Conservation (phyloP, 805 yeast species). For the Jamesozyma jinghongensis region DNA sequence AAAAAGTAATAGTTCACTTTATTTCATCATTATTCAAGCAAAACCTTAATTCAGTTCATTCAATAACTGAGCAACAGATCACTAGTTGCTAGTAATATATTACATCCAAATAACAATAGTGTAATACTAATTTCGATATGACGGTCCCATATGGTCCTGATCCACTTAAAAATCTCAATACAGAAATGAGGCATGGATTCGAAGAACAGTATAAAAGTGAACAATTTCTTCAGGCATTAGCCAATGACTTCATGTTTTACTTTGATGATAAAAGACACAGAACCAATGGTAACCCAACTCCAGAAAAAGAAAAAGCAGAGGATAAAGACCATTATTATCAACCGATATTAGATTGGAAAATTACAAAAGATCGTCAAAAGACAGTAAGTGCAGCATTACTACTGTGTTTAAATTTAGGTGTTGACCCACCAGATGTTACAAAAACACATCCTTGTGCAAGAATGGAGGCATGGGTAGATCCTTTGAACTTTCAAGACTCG, state of each 20-base stretch:
- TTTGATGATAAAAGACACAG: constrained; percentile 88
- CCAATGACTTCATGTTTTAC: constrained; percentile 68
- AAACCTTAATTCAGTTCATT: too few relatives aligned
- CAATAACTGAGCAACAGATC: too few relatives aligned
- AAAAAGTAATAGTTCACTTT: too few relatives aligned
- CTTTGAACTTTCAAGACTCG: constrained; percentile 68
- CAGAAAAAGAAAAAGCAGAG: constrained; percentile 41
- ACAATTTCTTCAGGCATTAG: constrained; percentile 45
- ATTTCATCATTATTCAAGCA: too few relatives aligned
- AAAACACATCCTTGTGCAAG: constrained; percentile 91
- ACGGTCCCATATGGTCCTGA: constrained; percentile 27
- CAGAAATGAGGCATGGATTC: constrained; percentile 59
- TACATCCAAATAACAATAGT: too few relatives aligned
- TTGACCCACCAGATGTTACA: constrained; percentile 93
- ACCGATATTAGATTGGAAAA: constrained; percentile 83
- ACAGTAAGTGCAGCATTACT: constrained; percentile 91
- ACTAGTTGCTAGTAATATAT: too few relatives aligned
- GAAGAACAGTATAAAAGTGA: constrained; percentile 45
- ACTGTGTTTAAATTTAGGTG: constrained; percentile 84
- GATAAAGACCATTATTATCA: constrained; percentile 46
- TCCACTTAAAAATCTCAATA: constrained; percentile 42
- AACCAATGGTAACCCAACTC: constrained; percentile 75
- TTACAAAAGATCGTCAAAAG: constrained; percentile 80
- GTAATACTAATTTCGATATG: constrained; percentile 9
- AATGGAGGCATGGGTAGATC: constrained; percentile 90